Base-by-base conservation (phyloP, 805 yeast species). In the Starmerella ratchasimensis region DNA sequence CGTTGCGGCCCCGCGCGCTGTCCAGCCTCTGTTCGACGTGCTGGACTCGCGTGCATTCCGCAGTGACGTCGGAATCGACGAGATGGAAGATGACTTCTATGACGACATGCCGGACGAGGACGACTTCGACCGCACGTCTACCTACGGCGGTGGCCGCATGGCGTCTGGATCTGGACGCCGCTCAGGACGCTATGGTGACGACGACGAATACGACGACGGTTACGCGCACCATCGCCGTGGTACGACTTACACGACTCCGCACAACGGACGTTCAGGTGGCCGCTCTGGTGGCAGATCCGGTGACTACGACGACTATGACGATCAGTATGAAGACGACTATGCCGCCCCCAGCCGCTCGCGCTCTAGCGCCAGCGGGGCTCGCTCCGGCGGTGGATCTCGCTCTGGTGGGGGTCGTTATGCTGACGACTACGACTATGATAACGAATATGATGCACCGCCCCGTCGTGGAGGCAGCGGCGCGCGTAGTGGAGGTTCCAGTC, bases 1-100 rank as follows among this genome's bases (percentile, higher is more conserved):
- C 47, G 81, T 88, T n/a, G 88, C 83, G 33, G 72, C 94, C 3
- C 97, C 97, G 2, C 83, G 94, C 21, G 84, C 80, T 9, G 80
- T 84, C 49, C 96, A 84, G 46, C 70, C 90, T 4, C 68, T 88
- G 46, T 75, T 83, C 73, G 70, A 93, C 52, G 79, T 88, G 13
- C 68, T 88, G 46, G 88, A 84, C 47, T 74, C 90, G 22, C 70
- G 86, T 48, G 94, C 83, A 1, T 90, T 88, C 66, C 69, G 69
- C 45, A 47, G 45, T 21, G 50, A 49, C 28, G 37, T 49, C 18
- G 67, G 67, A 56, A 65, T 71, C 54, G 62, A 67, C 39, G 70
- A 67, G 36, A 67, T 65, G 48, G 74, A 72, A 49, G 80, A 76
- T 44, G 80, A 76, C 41, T 72, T 72, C 52, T 79, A 75, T 55